phyloP scores from a whole-genome alignment of 2,329 filamentous ascomycete genomes.

The Exophiala aquamarina region DNA sequence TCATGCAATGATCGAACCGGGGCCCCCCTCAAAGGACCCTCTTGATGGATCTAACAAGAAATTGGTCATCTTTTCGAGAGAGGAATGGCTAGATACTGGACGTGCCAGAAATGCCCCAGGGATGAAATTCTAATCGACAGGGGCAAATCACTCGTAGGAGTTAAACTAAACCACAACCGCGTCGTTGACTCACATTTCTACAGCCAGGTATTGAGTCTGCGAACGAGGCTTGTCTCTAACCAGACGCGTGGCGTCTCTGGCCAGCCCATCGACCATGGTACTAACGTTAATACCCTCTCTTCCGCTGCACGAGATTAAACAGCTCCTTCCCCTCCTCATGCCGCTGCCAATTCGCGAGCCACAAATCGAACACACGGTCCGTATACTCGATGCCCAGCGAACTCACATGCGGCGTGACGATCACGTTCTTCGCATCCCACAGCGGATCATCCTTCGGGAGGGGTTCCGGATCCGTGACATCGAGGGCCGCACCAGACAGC shows the following conservation, averaged over 20 bases:
- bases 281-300: slow-evolving; percentile 57
- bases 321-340: slow-evolving; percentile 54
- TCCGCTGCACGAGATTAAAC: slow-evolving; percentile 62
- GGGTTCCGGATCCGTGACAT: slow-evolving; percentile 79
- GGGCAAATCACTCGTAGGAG: too few species aligned
- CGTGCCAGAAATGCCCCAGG: too few species aligned
- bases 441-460: slow-evolving; percentile 66
- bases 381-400: slow-evolving; percentile 55
- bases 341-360: slow-evolving; percentile 57
- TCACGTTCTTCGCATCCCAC: slow-evolving; percentile 68
- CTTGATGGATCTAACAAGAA: too few species aligned
- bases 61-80: too few species aligned
- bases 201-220: too few species aligned
- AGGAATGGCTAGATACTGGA: too few species aligned
- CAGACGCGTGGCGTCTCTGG: too few species aligned
- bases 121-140: too few species aligned
- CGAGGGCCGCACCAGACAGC: slow-evolving; percentile 68
- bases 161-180: too few species aligned
- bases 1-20: too few species aligned
- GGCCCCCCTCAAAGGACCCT: too few species aligned
- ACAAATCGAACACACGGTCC: slow-evolving; percentile 57
- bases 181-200: neutral
- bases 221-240: neutral
- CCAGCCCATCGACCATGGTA: too few species aligned
- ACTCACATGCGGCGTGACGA: slow-evolving; percentile 68